Evolutionary conservation across 495 filamentous ascomycete species (phyloP).

Genomic region (Lichenothelia convexa): DNA sequence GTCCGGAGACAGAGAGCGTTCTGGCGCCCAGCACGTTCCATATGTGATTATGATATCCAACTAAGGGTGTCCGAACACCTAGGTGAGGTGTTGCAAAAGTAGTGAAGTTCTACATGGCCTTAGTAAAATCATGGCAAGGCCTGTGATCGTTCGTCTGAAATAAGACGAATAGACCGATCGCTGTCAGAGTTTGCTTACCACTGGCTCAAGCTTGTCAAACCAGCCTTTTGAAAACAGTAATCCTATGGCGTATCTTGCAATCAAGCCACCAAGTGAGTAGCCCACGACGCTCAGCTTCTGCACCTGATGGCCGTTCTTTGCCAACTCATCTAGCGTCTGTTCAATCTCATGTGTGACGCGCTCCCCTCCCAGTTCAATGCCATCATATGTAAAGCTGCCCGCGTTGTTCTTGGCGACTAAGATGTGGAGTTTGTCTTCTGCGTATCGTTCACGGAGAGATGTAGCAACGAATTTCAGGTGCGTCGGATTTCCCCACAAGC

Average conservation of each 20-base stretch:
- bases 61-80: slow-evolving; percentile 58
- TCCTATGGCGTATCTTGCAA: slow-evolving; percentile 75
- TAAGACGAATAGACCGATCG: neutral
- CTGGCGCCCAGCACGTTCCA: slow-evolving; percentile 70
- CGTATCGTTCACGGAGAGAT: slow-evolving; percentile 43
- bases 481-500: slow-evolving; percentile 80
- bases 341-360: slow-evolving; percentile 78
- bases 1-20: slow-evolving; percentile 59
- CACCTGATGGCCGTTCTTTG: slow-evolving; percentile 45
- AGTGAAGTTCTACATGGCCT: slow-evolving; percentile 51
- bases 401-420: slow-evolving; percentile 62
- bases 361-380: slow-evolving; percentile 80
- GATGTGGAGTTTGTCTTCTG: slow-evolving; percentile 48
- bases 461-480: slow-evolving; percentile 60
- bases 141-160: neutral
- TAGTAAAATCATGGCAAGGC: neutral
- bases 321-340: slow-evolving; percentile 49
- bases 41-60: slow-evolving; percentile 43
- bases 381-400: slow-evolving; percentile 81
- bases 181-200: no score
- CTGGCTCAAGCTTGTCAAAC: slow-evolving; percentile 59
- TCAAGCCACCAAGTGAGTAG: slow-evolving; percentile 76
- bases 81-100: slow-evolving; percentile 86
- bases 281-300: slow-evolving; percentile 71
- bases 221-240: slow-evolving; percentile 62